Evolutionary conservation across 1,284 basidiomycete species (phyloP), one percentile per base, ranked within the genome.

Genomic region (Porodaedalea pini): DNA sequence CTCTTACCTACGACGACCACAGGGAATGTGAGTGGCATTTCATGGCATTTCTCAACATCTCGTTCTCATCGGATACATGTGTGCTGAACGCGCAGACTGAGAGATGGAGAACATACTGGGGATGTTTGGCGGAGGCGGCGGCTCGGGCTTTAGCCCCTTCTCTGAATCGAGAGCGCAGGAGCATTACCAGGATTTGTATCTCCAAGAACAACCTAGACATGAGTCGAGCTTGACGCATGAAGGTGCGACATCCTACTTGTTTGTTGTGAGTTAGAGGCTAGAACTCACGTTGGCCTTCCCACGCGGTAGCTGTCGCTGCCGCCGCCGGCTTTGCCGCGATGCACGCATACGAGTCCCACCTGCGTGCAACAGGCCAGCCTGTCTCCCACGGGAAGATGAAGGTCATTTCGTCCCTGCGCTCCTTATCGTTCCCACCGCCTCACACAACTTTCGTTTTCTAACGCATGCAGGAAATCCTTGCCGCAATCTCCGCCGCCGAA

Each of bases 301-400:
- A 19, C 39, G 29, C 25, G 34, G 39, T 43, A 68, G 66, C 59
- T 6, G 61, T 68, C 45, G 66, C 66, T 19, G 66, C 58, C n/a
- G 66, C 66, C 19, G 66, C 66, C 4, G 66, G 66, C 17, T 68
- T 68, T 54, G 65, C 65, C 3, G 65, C 66, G 21, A 67, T 68
- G 65, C 59, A 61, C 41, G 64, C 66, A 4, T 67, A 66, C 48
- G 66, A 68, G 56, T 44, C 63, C 10, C 66, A 67, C 52, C 62
- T 67, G 13, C 65, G 66, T 25, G 64, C 62, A 2, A 65, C 65
- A 1, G 66, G 66, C 15, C 61, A 68, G 27, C 57, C 57, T 25
- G 64, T 65, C 15, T 60, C 57, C 11, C 66, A 65, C 47, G 51
- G 54, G 3, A 59, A 61, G 36, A 65, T 65, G 62, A 66, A 66